Conservation (phyloP, 2,329 filamentous ascomycete species). For the Juglanconis sp. region DNA sequence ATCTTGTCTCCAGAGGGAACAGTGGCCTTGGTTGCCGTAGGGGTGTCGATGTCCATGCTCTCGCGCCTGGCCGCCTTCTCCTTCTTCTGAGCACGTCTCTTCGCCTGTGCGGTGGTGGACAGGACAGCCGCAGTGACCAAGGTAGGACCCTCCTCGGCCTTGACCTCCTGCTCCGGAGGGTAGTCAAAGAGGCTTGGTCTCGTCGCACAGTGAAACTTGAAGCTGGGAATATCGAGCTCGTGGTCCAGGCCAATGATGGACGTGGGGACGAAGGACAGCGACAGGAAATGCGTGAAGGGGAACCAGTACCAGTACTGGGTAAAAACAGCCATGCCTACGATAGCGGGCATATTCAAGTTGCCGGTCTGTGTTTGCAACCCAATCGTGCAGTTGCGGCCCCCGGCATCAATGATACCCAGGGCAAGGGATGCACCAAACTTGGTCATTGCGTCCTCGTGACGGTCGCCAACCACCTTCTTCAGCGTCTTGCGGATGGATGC, state of each 20-base stretch:
- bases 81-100: conserved; percentile 90
- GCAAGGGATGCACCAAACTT: conserved; percentile 96
- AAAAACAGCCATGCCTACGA: conserved; percentile 97
- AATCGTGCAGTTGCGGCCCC: conserved; percentile 97
- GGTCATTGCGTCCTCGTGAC: conserved; percentile 98
- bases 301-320: conserved; percentile 99
- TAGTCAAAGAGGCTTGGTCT: conserved; percentile 96
- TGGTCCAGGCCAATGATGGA: conserved; percentile 93
- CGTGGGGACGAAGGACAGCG: conserved; percentile 93
- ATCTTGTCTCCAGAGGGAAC: conserved; percentile 70
- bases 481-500: conserved; percentile 86
- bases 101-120: conserved; percentile 95
- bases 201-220: conserved; percentile 95
- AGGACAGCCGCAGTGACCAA: conserved; percentile 93
- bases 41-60: conserved; percentile 92
- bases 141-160: conserved; percentile 88
- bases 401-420: conserved; percentile 94
- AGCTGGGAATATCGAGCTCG: conserved; percentile 86
- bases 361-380: conserved; percentile 96
- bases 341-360: conserved; percentile 97
- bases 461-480: conserved; percentile 88
- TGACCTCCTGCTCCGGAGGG: conserved; percentile 92
- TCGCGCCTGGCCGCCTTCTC: conserved; percentile 85
- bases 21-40: conserved; percentile 65
- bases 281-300: conserved; percentile 95